Percentiles rank a stretch among this genome's conserved stretches.
Conservation (phyloP, 805 yeast genomes). For the Wickerhamiella sorbophila region DNA sequence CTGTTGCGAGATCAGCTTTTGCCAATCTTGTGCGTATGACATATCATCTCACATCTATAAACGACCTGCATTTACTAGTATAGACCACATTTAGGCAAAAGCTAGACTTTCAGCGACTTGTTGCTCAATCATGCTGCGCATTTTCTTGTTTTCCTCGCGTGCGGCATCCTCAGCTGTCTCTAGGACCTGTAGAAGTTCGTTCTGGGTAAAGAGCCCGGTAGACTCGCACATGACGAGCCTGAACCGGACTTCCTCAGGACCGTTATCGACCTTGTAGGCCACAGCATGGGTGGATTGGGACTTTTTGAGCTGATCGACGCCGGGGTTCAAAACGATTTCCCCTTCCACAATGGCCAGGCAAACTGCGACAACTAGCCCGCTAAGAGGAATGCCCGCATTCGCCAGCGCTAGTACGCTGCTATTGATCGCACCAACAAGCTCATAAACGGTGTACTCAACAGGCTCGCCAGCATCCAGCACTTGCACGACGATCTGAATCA, state of each 20-base stretch:
- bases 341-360: slow-evolving; percentile 29
- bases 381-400: slow-evolving; percentile 64
- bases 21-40: background rate
- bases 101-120: slow-evolving; percentile 30
- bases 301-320: slow-evolving; percentile 27
- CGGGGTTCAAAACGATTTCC: slow-evolving; percentile 31
- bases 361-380: slow-evolving; percentile 45
- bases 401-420: slow-evolving; percentile 59
- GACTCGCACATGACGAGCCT: slow-evolving; percentile 60
- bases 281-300: slow-evolving; percentile 50
- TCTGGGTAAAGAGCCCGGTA: slow-evolving; percentile 50
- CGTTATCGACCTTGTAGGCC: slow-evolving; percentile 41
- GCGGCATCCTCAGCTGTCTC: slow-evolving; percentile 38
- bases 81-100: no score
- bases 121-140: slow-evolving; percentile 35
- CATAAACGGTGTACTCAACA: slow-evolving; percentile 28
- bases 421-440: slow-evolving; percentile 58
- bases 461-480: slow-evolving; percentile 40
- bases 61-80: no score
- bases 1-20: background rate
- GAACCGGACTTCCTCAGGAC: slow-evolving; percentile 28
- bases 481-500: slow-evolving; percentile 56
- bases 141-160: slow-evolving; percentile 29
- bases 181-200: slow-evolving; percentile 38
- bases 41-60: no score